Evolutionary conservation across 106 monocot species (phyloP).

Genomic region (Alisma plantagoaquatica): DNA sequence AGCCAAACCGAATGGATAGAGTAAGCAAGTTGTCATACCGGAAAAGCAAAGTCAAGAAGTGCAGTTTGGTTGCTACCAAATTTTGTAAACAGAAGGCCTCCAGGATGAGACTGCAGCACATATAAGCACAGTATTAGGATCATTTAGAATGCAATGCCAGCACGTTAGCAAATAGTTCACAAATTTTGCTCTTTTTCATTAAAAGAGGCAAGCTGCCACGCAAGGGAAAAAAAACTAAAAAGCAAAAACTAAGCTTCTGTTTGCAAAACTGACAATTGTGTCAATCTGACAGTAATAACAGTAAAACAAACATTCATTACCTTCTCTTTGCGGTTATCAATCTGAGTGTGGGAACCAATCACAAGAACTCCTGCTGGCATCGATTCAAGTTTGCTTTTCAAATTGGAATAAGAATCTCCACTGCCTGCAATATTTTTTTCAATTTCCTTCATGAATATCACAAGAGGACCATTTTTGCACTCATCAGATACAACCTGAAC

Average conservation of each 20-base stretch:
- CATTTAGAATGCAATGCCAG: too few species aligned
- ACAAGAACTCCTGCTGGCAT: slow-evolving; percentile 74
- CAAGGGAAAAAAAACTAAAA: too few species aligned
- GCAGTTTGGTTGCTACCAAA: slow-evolving; percentile 96
- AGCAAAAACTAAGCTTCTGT: too few species aligned
- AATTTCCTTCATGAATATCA: slow-evolving; percentile 78
- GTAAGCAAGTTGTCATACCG: slow-evolving; percentile 49
- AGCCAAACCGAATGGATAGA: too few species aligned
- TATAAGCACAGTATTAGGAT: neutral
- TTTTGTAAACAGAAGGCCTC: slow-evolving; percentile 93
- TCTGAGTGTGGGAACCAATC: slow-evolving; percentile 79
- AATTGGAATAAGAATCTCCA: slow-evolving; percentile 50
- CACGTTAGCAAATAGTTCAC: too few species aligned
- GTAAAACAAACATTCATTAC: slow-evolving; percentile 5
- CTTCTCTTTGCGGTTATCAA: slow-evolving; percentile 92
- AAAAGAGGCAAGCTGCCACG: too few species aligned
- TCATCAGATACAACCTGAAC: slow-evolving; percentile 69
- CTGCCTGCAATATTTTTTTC: slow-evolving; percentile 72
- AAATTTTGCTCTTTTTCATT: too few species aligned
- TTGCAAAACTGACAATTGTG: too few species aligned
- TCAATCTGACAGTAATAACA: neutral
- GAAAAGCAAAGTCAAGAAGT: slow-evolving; percentile 91
- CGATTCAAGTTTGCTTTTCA: slow-evolving; percentile 65
- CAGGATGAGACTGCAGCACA: slow-evolving; percentile 83
- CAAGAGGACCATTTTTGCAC: slow-evolving; percentile 69